Evolutionary conservation across 331 rosid genomes (phyloP).

Genomic region (Dryas integrifolia): DNA sequence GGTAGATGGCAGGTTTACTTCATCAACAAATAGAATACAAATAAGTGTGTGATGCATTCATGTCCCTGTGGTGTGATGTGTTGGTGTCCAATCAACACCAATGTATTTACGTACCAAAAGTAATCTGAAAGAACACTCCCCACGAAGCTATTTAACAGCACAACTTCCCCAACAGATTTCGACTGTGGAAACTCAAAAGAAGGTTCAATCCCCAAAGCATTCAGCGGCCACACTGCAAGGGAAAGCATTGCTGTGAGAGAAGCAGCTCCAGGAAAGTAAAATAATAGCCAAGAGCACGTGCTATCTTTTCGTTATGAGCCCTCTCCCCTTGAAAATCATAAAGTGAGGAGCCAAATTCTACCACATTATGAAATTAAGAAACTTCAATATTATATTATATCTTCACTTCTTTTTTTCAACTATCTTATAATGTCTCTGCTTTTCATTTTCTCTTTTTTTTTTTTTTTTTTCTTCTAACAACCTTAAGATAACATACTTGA

Average conservation of each 20-base stretch:
- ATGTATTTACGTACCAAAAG: conserved; percentile 48
- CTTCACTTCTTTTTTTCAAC: neutral
- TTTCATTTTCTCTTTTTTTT: neutral
- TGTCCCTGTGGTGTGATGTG: too few species aligned
- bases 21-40: too few species aligned
- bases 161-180: conserved; percentile 40
- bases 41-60: too few species aligned
- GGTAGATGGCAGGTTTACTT: neutral
- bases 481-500: neutral
- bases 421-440: neutral
- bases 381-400: neutral
- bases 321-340: neutral
- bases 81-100: neutral
- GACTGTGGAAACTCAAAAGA: conserved; percentile 53
- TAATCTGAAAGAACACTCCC: conserved; percentile 68
- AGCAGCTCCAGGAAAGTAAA: neutral
- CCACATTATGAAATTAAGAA: neutral
- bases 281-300: neutral
- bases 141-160: conserved; percentile 55
- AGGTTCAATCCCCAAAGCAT: conserved; percentile 64
- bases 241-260: conserved; percentile 17
- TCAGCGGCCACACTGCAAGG: conserved; percentile 65
- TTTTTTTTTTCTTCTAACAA: neutral
- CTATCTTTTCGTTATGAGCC: conserved; percentile 2
- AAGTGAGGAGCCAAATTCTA: neutral